These are phyloP conservation scores for Cyberlindnera euphorbiae DNA, from an alignment of 805 yeast genomes.

Conservation along the genomic window DNA sequence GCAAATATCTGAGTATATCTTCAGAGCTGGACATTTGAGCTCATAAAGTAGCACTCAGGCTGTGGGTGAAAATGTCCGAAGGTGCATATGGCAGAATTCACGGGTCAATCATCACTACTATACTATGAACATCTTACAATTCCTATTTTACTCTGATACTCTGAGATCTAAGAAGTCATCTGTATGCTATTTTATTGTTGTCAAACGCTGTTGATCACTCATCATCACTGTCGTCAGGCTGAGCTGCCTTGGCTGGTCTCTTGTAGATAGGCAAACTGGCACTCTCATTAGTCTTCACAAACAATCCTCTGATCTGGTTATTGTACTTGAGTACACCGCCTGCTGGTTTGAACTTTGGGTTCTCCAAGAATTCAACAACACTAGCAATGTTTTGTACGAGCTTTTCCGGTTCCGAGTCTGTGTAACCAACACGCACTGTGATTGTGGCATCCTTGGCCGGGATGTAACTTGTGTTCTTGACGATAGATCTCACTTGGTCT, in stretches of 20 bases:
- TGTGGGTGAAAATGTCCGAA: too few relatives aligned
- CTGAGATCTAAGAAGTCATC: too few relatives aligned
- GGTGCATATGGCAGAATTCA: too few relatives aligned
- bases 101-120: too few relatives aligned
- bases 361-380: constrained; percentile 44
- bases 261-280: constrained; percentile 53
- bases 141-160: too few relatives aligned
- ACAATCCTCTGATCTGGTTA: constrained; percentile 44
- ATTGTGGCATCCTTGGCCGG: constrained; percentile 61
- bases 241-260: constrained; percentile 1
- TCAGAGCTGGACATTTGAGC: too few relatives aligned
- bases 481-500: constrained; percentile 60
- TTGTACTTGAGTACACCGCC: constrained; percentile 53
- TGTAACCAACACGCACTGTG: constrained; percentile 54
- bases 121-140: too few relatives aligned
- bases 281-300: constrained; percentile 64
- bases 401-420: constrained; percentile 38
- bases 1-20: too few relatives aligned
- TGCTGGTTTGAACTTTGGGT: constrained; percentile 39
- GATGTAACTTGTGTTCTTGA: constrained; percentile 56
- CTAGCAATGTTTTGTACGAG: constrained; percentile 50
- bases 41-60: too few relatives aligned
- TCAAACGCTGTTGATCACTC: too few relatives aligned
- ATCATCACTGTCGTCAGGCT: constrained; percentile 3
- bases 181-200: too few relatives aligned